Conservation (phyloP, 1,284 basidiomycete species). For the Pseudozyma sp. region DNA sequence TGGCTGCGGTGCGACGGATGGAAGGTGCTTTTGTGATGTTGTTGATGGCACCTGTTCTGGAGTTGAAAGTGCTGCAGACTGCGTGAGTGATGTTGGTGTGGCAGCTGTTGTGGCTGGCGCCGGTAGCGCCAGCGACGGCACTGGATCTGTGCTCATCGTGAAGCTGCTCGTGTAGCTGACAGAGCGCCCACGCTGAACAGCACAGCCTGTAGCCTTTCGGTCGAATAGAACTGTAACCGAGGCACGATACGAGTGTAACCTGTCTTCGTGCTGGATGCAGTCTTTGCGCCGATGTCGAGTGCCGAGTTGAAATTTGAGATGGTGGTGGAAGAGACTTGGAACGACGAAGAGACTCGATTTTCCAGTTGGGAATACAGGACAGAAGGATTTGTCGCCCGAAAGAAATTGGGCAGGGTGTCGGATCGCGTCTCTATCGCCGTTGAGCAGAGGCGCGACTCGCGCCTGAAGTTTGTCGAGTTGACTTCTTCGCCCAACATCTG, state of each 20-base stretch:
- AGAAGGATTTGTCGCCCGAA: conserved; percentile 27
- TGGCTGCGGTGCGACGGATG: conserved; percentile 8
- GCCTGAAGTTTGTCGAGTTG: not conserved
- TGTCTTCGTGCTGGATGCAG: not conserved
- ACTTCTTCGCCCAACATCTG: no score
- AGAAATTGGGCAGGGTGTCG: conserved; percentile 4
- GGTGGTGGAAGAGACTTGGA: conserved; percentile 24
- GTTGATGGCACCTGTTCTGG: conserved; percentile 18
- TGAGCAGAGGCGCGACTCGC: conserved; percentile 2
- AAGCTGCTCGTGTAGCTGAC: conserved; percentile 1
- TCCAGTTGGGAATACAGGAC: conserved; percentile 5
- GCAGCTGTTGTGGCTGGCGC: conserved; percentile 18
- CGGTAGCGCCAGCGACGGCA: conserved; percentile 30
- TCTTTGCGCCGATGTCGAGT: not conserved
- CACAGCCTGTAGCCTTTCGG: no score
- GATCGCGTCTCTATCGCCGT: not conserved
- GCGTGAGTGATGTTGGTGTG: not conserved
- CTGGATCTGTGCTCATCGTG: conserved; percentile 32
- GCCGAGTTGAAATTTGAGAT: not conserved
- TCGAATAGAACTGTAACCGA: no score
- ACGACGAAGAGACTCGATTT: conserved; percentile 12
- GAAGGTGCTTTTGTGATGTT: conserved; percentile 14
- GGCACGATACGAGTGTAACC: not conserved
- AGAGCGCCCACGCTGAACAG: not conserved
- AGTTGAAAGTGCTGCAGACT: not conserved